Base-by-base conservation (phyloP, 306 rosid species). In the Sindora glabra region DNA sequence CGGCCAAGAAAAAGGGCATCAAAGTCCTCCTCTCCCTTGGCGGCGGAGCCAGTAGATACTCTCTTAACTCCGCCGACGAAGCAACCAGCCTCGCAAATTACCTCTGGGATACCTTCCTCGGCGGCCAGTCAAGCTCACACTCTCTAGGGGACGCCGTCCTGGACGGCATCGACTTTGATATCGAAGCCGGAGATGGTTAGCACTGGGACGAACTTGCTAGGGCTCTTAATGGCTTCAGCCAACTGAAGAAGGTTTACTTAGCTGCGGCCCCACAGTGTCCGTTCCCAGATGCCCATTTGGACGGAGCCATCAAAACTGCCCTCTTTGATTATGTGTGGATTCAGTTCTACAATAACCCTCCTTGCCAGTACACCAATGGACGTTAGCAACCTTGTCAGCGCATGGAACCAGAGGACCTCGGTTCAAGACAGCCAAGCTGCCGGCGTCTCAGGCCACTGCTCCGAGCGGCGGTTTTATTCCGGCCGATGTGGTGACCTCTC, bases 251-350 rank as follows among this genome's bases (percentile, higher is more conserved):
- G 37, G 67, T 77, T 1, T 17, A 56, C 61, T 46, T 84, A 6
- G 54, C 82, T 0, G 90, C 86, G 13, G 84, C 90, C 0, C 90
- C 86, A 5, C 86, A 77, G 8, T 80, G 86, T n/a, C 48, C 57
- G 3, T 52, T 38, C 69, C 84, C 80, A 0, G 82, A 84, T 29
- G 25, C 18, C 0, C 49, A 67, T 37, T 59, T 81, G 7, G 68
- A 56, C 13, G 6, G 26, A 0, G 85, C n/a, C n/a, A n/a, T n/a
- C n/a, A n/a, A n/a, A n/a, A n/a, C n/a, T n/a, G n/a, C n/a, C n/a
- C n/a, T n/a, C n/a, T n/a, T n/a, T n/a, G n/a, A n/a, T n/a, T n/a
- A n/a, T n/a, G n/a, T n/a, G n/a, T n/a, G n/a, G n/a, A n/a, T n/a
- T n/a, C n/a, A n/a, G n/a, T n/a, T n/a, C n/a, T n/a, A n/a, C n/a